These are phyloP conservation scores for Barnettozyma siamensis DNA, from an alignment of 805 yeast genomes.

Conservation along the genomic window DNA sequence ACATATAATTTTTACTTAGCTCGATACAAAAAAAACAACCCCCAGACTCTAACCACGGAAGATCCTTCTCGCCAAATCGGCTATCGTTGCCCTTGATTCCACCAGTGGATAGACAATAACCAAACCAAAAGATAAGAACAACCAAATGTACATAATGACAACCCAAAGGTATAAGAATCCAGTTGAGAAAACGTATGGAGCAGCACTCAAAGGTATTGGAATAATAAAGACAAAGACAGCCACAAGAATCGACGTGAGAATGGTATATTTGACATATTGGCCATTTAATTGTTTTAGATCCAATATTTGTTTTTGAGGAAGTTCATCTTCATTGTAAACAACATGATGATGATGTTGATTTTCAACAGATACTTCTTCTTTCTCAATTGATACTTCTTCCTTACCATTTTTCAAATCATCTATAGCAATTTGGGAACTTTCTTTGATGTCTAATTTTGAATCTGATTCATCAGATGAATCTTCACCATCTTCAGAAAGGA, in stretches of 20 bases:
- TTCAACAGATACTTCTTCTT: background rate
- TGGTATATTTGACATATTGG: constrained; percentile 28
- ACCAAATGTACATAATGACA: constrained; percentile 30
- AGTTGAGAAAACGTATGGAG: constrained; percentile 30
- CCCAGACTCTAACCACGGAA: background rate
- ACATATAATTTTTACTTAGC: too few relatives aligned
- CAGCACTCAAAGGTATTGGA: constrained; percentile 31
- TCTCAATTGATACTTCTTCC: constrained; percentile 2
- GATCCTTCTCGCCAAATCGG: constrained; percentile 4
- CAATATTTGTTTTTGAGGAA: constrained; percentile 23
- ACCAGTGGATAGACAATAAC: constrained; percentile 29
- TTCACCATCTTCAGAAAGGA: constrained; percentile 18
- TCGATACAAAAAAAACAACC: too few relatives aligned
- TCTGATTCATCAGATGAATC: constrained; percentile 7
- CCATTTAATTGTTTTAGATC: constrained; percentile 25
- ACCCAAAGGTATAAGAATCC: constrained; percentile 30
- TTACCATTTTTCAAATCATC: too few relatives aligned
- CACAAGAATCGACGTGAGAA: constrained; percentile 22
- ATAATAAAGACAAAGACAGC: constrained; percentile 26
- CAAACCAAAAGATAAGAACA: constrained; percentile 28
- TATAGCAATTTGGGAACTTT: too few relatives aligned
- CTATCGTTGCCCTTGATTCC: constrained; percentile 21
- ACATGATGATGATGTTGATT: background rate
- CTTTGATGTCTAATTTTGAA: background rate
- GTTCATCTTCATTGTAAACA: constrained; percentile 6